Evolutionary conservation across 768 basidiomycete species (phyloP).

Genomic region (Hygrocybe coccinea): DNA sequence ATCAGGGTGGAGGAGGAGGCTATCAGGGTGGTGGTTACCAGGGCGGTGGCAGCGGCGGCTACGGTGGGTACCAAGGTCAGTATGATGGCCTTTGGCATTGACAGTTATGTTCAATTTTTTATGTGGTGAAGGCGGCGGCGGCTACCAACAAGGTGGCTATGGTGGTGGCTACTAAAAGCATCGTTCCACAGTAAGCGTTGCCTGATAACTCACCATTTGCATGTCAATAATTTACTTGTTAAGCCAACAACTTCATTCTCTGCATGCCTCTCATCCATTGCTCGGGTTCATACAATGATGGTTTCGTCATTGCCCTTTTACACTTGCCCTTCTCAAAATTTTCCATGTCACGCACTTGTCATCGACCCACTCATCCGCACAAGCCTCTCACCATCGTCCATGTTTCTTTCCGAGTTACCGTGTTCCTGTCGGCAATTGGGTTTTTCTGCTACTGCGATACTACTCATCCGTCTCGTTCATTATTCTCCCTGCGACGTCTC

Average conservation of each 20-base stretch:
- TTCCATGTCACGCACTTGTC: not conserved
- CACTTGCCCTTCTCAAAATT: slow-evolving; percentile 5
- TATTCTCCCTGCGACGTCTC: not conserved
- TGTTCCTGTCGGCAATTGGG: slow-evolving; percentile 17
- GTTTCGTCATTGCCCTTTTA: not conserved
- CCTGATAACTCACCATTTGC: not conserved
- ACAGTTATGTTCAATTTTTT: not conserved
- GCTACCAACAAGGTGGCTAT: slow-evolving; percentile 4
- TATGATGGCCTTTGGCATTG: not conserved
- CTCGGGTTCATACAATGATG: not conserved
- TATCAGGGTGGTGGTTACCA: slow-evolving; percentile 8
- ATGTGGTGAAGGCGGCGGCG: not conserved
- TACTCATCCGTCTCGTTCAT: slow-evolving; percentile 15
- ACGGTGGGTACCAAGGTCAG: not conserved
- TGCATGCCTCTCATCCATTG: not conserved
- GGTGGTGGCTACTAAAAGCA: slow-evolving; percentile 30
- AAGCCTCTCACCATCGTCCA: slow-evolving; percentile 33
- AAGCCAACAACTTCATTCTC: not conserved
- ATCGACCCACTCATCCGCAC: slow-evolving; percentile 32
- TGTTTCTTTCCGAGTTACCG: slow-evolving; percentile 36
- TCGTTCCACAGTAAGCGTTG: not conserved
- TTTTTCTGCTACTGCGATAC: slow-evolving; percentile 43
- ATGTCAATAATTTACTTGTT: not conserved
- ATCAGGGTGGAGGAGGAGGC: slow-evolving; percentile 14
- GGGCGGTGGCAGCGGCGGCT: not conserved